phyloP scores from a whole-genome alignment of 2,329 filamentous ascomycete genomes.

The Talaromyces pinophilus region DNA sequence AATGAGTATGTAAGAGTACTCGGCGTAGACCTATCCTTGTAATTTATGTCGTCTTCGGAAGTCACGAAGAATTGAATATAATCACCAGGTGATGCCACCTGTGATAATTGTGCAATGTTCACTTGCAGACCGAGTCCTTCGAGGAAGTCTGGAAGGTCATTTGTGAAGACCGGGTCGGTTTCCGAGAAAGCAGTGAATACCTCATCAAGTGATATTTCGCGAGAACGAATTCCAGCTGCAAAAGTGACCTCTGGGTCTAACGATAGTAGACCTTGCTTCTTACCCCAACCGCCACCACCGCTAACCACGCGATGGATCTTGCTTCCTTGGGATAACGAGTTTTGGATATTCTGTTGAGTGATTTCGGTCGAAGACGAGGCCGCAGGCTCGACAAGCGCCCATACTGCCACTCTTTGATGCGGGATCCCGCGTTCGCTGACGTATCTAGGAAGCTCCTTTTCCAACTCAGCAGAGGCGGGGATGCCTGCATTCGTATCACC shows the following conservation, averaged over 20 bases:
- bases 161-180: neutral
- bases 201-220: neutral
- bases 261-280: slow-evolving; percentile 47
- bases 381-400: slow-evolving; percentile 43
- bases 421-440: slow-evolving; percentile 41
- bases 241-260: slow-evolving; percentile 44
- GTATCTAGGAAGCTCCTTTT: slow-evolving; percentile 44
- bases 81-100: slow-evolving; percentile 41
- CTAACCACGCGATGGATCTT: slow-evolving; percentile 47
- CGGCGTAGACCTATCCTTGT: neutral
- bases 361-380: slow-evolving; percentile 14
- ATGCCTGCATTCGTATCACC: slow-evolving; percentile 33
- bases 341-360: slow-evolving; percentile 29
- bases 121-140: slow-evolving; percentile 28
- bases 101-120: slow-evolving; percentile 42
- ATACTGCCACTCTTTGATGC: slow-evolving; percentile 43
- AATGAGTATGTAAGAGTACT: slow-evolving; percentile 33
- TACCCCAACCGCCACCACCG: slow-evolving; percentile 49
- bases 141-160: slow-evolving; percentile 24
- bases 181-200: neutral
- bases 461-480: slow-evolving; percentile 45
- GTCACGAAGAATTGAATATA: slow-evolving; percentile 46
- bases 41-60: slow-evolving; percentile 25
- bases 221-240: slow-evolving; percentile 23
- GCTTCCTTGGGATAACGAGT: slow-evolving; percentile 36